phyloP scores from a whole-genome alignment of 1,139 yeast species.

The Yamadazyma conglobata region DNA sequence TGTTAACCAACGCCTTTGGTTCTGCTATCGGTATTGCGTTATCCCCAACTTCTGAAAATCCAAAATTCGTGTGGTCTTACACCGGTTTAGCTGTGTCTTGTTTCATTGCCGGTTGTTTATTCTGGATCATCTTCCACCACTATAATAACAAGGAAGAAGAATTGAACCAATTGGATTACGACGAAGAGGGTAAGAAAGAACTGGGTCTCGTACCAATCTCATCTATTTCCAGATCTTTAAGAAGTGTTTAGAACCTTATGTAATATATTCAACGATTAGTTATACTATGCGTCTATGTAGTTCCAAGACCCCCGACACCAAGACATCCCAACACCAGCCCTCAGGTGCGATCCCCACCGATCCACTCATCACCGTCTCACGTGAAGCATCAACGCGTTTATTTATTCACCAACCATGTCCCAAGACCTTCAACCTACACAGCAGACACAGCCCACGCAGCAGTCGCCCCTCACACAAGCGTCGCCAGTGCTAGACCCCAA shows the following conservation, averaged over 20 bases:
- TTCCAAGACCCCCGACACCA: too few relatives aligned
- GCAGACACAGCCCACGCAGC: slow-evolving; percentile 62
- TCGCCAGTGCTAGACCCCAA: slow-evolving; percentile 25
- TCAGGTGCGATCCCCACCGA: too few relatives aligned
- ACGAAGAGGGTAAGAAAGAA: slow-evolving; percentile 17
- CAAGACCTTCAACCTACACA: slow-evolving; percentile 42
- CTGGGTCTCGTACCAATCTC: slow-evolving; percentile 20
- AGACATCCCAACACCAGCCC: too few relatives aligned
- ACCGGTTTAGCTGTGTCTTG: slow-evolving; percentile 60
- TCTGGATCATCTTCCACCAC: slow-evolving; percentile 59
- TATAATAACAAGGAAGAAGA: slow-evolving; percentile 60
- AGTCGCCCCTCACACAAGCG: slow-evolving; percentile 39
- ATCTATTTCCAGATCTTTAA: slow-evolving; percentile 22
- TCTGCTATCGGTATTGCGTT: slow-evolving; percentile 72
- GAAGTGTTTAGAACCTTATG: slow-evolving; percentile 14
- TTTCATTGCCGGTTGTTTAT: slow-evolving; percentile 54
- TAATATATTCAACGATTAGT: too few relatives aligned
- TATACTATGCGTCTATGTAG: too few relatives aligned
- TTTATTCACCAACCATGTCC: slow-evolving; percentile 1
- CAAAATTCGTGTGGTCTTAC: slow-evolving; percentile 67
- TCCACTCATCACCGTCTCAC: background rate
- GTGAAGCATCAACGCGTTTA: slow-evolving; percentile 2
- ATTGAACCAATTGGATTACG: slow-evolving; percentile 52
- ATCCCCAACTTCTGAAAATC: slow-evolving; percentile 62
- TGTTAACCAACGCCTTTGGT: slow-evolving; percentile 63